Conservation (phyloP, 345 rosid genomes). For the Melaleuca quinquenervia region DNA sequence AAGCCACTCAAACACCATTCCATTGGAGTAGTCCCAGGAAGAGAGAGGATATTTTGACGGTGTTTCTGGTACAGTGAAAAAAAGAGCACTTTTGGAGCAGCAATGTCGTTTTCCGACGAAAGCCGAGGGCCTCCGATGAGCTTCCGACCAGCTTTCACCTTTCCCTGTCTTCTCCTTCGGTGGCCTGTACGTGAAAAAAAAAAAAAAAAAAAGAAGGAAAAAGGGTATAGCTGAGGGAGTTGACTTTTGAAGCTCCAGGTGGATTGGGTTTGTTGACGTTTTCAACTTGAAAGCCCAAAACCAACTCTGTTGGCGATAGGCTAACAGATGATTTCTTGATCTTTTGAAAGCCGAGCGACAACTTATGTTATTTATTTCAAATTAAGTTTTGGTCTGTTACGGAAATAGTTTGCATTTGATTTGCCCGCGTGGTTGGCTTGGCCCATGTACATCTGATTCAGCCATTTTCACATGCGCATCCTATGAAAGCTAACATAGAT, state of each 20-base stretch:
- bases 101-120: not conserved
- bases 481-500: not conserved
- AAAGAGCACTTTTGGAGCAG: not conserved
- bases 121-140: not conserved
- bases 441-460: not conserved
- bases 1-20: not conserved
- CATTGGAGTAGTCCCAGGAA: not conserved
- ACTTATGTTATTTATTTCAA: not conserved
- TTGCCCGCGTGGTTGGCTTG: not conserved
- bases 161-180: not conserved
- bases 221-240: not conserved
- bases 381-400: not conserved
- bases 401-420: not conserved
- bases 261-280: not conserved
- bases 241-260: not conserved
- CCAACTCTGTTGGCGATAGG: not conserved
- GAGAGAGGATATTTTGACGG: not conserved
- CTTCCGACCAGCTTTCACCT: not conserved
- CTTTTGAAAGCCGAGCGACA: not conserved
- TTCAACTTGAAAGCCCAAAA: slow-evolving; percentile 9
- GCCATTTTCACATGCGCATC: not conserved
- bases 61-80: not conserved
- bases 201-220: too few species aligned
- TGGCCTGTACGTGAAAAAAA: not conserved
- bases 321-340: not conserved